Evolutionary conservation across 371 early-diverging fungal species (phyloP).

Genomic region (Synchytrium microbalum): DNA sequence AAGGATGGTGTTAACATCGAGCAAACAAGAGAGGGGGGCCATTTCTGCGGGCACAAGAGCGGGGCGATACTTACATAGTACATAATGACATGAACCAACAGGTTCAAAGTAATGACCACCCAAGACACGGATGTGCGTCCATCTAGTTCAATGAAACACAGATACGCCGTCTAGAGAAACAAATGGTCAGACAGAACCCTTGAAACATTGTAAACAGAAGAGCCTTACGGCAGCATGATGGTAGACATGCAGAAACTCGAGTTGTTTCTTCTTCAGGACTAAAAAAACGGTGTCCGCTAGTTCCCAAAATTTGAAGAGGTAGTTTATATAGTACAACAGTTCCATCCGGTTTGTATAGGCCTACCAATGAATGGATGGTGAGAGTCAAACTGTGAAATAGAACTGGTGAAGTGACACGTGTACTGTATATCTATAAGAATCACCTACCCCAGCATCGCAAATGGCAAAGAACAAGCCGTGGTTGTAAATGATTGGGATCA

Average conservation of each 20-base stretch:
- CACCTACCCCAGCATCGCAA: neutral
- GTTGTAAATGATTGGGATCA: neutral
- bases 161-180: slow-evolving; percentile 66
- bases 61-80: slow-evolving; percentile 7
- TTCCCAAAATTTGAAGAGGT: slow-evolving; percentile 55
- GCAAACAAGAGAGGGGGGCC: neutral
- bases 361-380: too few species aligned
- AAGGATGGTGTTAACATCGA: slow-evolving; percentile 18
- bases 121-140: slow-evolving; percentile 76
- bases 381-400: neutral
- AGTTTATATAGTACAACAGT: slow-evolving; percentile 6
- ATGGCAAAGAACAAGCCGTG: neutral
- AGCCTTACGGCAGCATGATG: slow-evolving; percentile 55
- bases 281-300: slow-evolving; percentile 66
- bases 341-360: slow-evolving; percentile 1
- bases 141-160: slow-evolving; percentile 74
- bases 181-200: neutral
- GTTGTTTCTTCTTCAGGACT: slow-evolving; percentile 62
- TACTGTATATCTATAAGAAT: neutral
- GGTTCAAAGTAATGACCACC: slow-evolving; percentile 72
- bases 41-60: neutral
- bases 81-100: slow-evolving; percentile 62
- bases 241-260: slow-evolving; percentile 84
- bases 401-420: too few species aligned
- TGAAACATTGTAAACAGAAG: neutral